Evolutionary conservation across 176 grass and related monocot species (phyloP).

Genomic region (Typha latifolia): DNA sequence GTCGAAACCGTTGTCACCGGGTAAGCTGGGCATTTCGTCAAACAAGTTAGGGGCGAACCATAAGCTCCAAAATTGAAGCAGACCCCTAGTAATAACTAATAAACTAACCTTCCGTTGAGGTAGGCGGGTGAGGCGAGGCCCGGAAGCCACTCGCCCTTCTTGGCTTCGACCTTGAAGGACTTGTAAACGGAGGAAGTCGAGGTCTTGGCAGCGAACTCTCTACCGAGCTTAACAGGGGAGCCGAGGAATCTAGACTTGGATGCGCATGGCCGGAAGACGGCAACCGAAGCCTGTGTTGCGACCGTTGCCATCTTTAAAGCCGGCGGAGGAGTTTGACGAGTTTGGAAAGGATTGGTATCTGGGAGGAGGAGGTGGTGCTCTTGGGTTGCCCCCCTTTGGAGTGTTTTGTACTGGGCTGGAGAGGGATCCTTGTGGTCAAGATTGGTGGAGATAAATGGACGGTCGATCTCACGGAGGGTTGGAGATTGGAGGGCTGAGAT

Average conservation of each 20-base stretch:
- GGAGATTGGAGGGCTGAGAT: conserved; percentile 4
- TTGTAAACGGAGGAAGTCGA: conserved; percentile 15
- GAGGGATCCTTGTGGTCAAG: not conserved
- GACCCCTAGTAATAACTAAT: not conserved
- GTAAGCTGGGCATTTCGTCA: conserved; percentile 24
- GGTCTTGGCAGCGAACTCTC: not conserved
- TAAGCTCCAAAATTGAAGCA: not conserved
- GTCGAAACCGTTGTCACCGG: conserved; percentile 74
- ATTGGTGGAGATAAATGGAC: not conserved
- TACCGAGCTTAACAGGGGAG: not conserved
- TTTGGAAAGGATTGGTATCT: too few species aligned
- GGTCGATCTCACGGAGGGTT: not conserved
- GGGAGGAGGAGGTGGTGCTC: too few species aligned
- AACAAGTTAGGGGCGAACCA: not conserved
- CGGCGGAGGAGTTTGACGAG: not conserved
- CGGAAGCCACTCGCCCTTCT: conserved; percentile 77
- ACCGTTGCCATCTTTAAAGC: not conserved
- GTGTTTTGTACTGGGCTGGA: not conserved
- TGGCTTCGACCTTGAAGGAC: conserved; percentile 54
- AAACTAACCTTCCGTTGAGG: conserved; percentile 49
- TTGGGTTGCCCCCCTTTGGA: not conserved
- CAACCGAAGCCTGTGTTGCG: conserved; percentile 9
- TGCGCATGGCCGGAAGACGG: conserved; percentile 4
- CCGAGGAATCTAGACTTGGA: conserved; percentile 13
- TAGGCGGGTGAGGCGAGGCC: conserved; percentile 62